Conservation (phyloP, 257 asterid genomes). For the Datura wrightii region DNA sequence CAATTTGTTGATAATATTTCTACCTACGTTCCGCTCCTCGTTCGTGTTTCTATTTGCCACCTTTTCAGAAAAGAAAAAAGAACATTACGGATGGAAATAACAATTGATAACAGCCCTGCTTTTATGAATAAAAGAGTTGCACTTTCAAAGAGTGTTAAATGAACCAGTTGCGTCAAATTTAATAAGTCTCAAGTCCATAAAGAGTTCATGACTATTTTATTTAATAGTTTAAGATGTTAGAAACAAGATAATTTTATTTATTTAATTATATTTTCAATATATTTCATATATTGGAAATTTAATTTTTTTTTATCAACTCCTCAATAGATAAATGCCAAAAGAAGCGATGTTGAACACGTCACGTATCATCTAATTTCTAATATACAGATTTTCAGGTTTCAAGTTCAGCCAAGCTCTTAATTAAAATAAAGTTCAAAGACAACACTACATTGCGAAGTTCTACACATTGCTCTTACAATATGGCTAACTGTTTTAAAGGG, state of each 20-base stretch:
- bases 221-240: no score
- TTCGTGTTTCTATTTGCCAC: not conserved
- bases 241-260: no score
- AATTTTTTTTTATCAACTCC: not conserved
- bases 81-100: not conserved
- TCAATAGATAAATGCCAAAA: not conserved
- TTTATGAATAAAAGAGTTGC: not conserved
- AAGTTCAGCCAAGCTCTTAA: not conserved
- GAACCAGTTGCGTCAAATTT: not conserved
- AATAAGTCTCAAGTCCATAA: no score
- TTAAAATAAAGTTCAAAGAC: not conserved
- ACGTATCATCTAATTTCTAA: not conserved
- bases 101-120: not conserved
- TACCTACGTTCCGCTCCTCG: not conserved
- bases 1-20: not conserved
- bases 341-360: not conserved
- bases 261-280: no score
- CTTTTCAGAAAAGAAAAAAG: not conserved
- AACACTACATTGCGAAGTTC: not conserved
- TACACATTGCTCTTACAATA: not conserved
- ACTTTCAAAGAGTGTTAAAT: not conserved
- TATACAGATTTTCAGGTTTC: slow-evolving; percentile 5
- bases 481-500: not conserved
- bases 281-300: no score
- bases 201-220: no score